These are phyloP conservation scores for Lathyrus tuberosus DNA, from an alignment of 306 rosid species.

Conservation along the genomic window DNA sequence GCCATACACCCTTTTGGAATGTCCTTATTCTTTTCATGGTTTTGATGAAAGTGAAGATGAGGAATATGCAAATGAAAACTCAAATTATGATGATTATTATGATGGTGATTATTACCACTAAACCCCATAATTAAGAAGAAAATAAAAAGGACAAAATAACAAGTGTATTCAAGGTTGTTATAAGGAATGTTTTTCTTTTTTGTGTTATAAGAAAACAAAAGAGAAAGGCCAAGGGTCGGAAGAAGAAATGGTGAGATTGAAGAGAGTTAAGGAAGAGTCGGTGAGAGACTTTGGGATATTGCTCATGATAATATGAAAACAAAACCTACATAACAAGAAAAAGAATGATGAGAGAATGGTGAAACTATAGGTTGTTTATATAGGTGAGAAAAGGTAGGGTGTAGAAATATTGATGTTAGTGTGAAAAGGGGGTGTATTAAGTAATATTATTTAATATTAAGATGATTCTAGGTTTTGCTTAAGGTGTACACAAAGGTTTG, in stretches of 20 bases:
- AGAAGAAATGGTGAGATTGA: constrained; percentile 78
- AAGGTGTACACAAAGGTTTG: constrained; percentile 49
- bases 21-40: constrained; percentile 50
- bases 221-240: constrained; percentile 98
- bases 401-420: background rate
- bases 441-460: background rate
- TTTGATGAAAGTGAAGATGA: constrained; percentile 49
- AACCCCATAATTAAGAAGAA: constrained; percentile 47
- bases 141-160: background rate
- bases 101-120: constrained; percentile 7
- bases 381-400: background rate
- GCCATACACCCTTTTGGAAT: constrained; percentile 88
- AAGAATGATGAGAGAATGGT: constrained; percentile 36
- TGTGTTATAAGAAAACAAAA: constrained; percentile 55
- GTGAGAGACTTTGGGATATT: constrained; percentile 86
- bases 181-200: background rate
- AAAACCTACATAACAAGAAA: constrained; percentile 48
- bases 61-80: constrained; percentile 68
- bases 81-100: constrained; percentile 22
- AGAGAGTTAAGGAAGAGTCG: constrained; percentile 70
- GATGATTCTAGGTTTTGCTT: constrained; percentile 56
- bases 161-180: background rate
- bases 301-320: constrained; percentile 63
- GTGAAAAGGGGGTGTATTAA: constrained; percentile 15
- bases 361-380: constrained; percentile 40